These are phyloP conservation scores for Filobasidium wieringae DNA, from an alignment of 768 basidiomycete genomes.

Conservation along the genomic window DNA sequence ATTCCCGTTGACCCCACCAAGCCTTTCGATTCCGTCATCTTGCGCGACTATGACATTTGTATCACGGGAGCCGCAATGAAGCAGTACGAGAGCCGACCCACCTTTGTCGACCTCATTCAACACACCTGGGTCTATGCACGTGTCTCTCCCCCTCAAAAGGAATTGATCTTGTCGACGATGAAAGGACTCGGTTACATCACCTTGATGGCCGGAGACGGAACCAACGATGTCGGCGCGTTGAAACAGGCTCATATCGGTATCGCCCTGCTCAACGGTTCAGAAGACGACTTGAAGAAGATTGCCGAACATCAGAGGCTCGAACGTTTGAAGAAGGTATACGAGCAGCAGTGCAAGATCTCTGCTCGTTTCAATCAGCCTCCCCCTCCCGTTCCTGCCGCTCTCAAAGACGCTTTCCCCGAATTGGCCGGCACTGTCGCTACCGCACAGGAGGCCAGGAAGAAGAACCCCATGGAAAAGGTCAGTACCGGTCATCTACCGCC, in stretches of 20 bases:
- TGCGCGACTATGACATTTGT: slow-evolving; percentile 87
- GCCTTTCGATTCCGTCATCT: slow-evolving; percentile 63
- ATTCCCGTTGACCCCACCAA: slow-evolving; percentile 72
- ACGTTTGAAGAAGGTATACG: slow-evolving; percentile 90
- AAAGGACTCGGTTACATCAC: slow-evolving; percentile 82
- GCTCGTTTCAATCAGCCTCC: slow-evolving; percentile 84
- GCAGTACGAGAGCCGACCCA: slow-evolving; percentile 59
- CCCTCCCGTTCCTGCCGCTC: slow-evolving; percentile 77
- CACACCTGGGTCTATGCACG: slow-evolving; percentile 98
- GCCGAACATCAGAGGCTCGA: slow-evolving; percentile 83
- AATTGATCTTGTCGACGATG: slow-evolving; percentile 80
- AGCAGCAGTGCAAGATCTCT: slow-evolving; percentile 83
- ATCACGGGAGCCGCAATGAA: slow-evolving; percentile 88
- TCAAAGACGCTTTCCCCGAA: slow-evolving; percentile 79
- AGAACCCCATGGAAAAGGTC: slow-evolving; percentile 86
- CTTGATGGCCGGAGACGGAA: slow-evolving; percentile 97
- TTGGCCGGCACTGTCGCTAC: slow-evolving; percentile 79
- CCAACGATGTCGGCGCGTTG: slow-evolving; percentile 95
- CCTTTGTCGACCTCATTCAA: slow-evolving; percentile 70
- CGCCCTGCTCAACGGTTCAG: slow-evolving; percentile 78
- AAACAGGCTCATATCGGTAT: slow-evolving; percentile 98
- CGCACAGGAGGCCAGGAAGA: slow-evolving; percentile 53
- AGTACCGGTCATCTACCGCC: slow-evolving; percentile 20
- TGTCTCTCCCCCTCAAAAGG: slow-evolving; percentile 90
- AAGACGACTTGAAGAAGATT: slow-evolving; percentile 83